Conservation (phyloP, 805 yeast genomes). For the Candida argentea region DNA sequence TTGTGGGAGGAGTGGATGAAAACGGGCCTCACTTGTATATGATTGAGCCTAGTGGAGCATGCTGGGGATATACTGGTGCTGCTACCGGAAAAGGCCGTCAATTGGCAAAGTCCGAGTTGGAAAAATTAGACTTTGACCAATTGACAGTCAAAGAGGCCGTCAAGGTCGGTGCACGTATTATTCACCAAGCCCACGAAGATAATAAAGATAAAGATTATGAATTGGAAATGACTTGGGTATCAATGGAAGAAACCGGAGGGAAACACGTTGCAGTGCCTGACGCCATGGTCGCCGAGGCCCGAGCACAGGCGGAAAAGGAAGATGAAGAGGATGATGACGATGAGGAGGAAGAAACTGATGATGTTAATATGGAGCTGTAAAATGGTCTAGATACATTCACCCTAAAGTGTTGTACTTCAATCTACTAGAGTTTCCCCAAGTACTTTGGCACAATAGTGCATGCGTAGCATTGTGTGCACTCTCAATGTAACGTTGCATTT, state of each 20-base stretch:
- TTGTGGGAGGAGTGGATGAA: slow-evolving; percentile 87
- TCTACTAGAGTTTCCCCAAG: too few relatives aligned
- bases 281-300: slow-evolving; percentile 73
- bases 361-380: neutral
- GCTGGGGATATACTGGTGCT: slow-evolving; percentile 96
- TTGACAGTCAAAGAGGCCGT: slow-evolving; percentile 75
- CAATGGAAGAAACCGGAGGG: slow-evolving; percentile 66
- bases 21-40: slow-evolving; percentile 88
- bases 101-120: slow-evolving; percentile 93
- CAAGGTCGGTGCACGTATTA: slow-evolving; percentile 87
- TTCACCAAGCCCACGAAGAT: slow-evolving; percentile 92
- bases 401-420: too few relatives aligned
- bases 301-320: slow-evolving; percentile 72
- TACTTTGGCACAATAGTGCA: too few relatives aligned
- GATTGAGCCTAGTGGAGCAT: slow-evolving; percentile 95
- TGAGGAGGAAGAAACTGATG: slow-evolving; percentile 4
- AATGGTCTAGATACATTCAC: too few relatives aligned
- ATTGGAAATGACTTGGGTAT: slow-evolving; percentile 86
- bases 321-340: slow-evolving; percentile 63
- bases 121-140: slow-evolving; percentile 68
- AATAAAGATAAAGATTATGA: slow-evolving; percentile 96
- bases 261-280: slow-evolving; percentile 72
- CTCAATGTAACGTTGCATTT: too few relatives aligned
- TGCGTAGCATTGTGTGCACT: too few relatives aligned
- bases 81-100: slow-evolving; percentile 99